Evolutionary conservation across 495 filamentous ascomycete species (phyloP).

Genomic region (Aspergillus coremiiformis): DNA sequence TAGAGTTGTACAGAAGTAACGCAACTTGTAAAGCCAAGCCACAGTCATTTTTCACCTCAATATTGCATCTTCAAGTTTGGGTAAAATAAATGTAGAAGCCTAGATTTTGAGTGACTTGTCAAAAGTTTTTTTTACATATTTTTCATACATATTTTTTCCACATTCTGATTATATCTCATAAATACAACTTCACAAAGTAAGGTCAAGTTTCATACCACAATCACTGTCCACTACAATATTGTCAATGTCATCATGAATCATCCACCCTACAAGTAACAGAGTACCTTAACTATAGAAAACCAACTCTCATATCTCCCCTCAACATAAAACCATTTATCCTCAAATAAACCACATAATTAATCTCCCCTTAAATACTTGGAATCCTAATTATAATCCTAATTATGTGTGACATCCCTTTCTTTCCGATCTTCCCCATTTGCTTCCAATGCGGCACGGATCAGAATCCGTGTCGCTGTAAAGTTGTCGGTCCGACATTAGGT

Average conservation of each 20-base stretch:
- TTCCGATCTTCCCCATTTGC: slow-evolving; percentile 43
- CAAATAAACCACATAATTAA: too few relatives aligned
- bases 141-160: neutral
- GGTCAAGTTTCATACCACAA: neutral
- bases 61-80: too few relatives aligned
- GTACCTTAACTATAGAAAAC: too few relatives aligned
- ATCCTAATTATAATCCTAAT: slow-evolving; percentile 1
- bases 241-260: slow-evolving; percentile 15
- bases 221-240: too few relatives aligned
- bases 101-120: neutral
- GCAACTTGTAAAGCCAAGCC: too few relatives aligned
- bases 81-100: slow-evolving; percentile 1
- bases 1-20: neutral
- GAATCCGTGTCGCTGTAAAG: slow-evolving; percentile 56
- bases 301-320: too few relatives aligned
- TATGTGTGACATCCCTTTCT: slow-evolving; percentile 35
- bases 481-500: slow-evolving; percentile 54
- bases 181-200: neutral
- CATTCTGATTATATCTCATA: too few relatives aligned
- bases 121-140: neutral
- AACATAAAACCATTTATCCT: too few relatives aligned
- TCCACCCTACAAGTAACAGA: neutral
- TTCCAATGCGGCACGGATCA: slow-evolving; percentile 52
- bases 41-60: too few relatives aligned
- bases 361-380: neutral